Evolutionary conservation across 176 grass and related monocot genomes (phyloP).

Genomic region (Oryza officinalis): DNA sequence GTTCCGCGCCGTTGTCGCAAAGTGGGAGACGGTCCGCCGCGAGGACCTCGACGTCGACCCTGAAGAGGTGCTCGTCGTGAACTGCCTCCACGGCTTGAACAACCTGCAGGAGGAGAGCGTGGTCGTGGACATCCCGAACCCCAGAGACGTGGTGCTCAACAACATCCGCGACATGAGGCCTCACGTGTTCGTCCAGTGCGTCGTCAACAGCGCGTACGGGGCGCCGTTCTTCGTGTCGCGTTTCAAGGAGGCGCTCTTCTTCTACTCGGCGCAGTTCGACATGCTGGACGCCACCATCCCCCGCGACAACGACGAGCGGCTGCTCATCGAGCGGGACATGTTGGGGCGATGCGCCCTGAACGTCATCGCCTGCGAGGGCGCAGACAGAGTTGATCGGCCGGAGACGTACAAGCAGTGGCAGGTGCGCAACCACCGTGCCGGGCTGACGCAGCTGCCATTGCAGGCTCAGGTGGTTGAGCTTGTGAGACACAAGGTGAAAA

Average conservation of each 20-base stretch:
- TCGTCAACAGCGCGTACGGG: slow-evolving; percentile 34
- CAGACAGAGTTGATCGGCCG: slow-evolving; percentile 47
- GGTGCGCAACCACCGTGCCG: slow-evolving; percentile 27
- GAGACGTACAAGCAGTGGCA: slow-evolving; percentile 63
- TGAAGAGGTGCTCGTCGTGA: slow-evolving; percentile 44
- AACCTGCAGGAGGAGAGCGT: slow-evolving; percentile 36
- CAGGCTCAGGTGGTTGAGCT: background rate
- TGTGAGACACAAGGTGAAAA: slow-evolving; percentile 17
- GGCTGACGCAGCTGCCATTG: slow-evolving; percentile 39
- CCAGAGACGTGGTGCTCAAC: slow-evolving; percentile 34
- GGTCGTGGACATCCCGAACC: slow-evolving; percentile 1
- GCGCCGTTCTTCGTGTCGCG: slow-evolving; percentile 48
- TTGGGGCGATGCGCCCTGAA: slow-evolving; percentile 27
- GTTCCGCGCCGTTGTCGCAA: slow-evolving; percentile 22
- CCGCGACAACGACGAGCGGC: slow-evolving; percentile 27
- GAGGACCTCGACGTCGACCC: slow-evolving; percentile 35
- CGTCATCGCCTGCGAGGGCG: slow-evolving; percentile 49
- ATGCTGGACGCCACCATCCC: slow-evolving; percentile 42
- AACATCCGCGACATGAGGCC: slow-evolving; percentile 41
- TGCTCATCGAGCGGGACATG: slow-evolving; percentile 41
- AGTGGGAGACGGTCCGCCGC: slow-evolving; percentile 14
- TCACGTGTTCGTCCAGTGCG: slow-evolving; percentile 23
- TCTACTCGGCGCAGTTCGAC: slow-evolving; percentile 34
- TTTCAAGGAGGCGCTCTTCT: slow-evolving; percentile 47
- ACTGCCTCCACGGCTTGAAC: slow-evolving; percentile 5